Evolutionary conservation across 2,329 filamentous ascomycete species (phyloP).

Genomic region (Fusarium continuum): DNA sequence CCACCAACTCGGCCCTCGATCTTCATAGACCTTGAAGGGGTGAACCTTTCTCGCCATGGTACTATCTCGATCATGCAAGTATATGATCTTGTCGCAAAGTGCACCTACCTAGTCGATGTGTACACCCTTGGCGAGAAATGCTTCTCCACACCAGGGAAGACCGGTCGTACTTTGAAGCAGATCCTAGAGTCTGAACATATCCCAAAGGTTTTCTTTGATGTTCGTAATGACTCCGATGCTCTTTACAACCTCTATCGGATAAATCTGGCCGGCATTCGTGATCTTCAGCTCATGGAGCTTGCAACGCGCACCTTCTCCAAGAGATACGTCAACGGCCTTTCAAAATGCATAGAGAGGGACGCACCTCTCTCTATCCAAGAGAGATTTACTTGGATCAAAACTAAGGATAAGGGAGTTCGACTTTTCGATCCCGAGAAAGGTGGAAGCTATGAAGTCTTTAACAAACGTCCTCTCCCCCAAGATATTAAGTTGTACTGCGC

Average conservation of each 20-base stretch:
- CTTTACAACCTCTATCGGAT: not conserved
- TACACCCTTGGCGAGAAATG: not conserved
- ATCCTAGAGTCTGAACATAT: not conserved
- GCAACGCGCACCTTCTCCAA: not conserved
- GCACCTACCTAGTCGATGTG: not conserved
- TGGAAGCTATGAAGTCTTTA: not conserved
- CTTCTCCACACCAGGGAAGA: not conserved
- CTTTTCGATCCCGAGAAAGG: not conserved
- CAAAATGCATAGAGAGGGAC: not conserved
- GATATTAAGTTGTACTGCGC: not conserved
- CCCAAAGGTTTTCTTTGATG: not conserved
- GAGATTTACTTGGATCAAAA: not conserved
- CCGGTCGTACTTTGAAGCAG: not conserved
- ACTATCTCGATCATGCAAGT: not conserved
- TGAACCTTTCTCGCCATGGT: not conserved
- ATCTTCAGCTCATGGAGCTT: constrained; percentile 3
- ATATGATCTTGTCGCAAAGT: not conserved
- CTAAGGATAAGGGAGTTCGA: not conserved
- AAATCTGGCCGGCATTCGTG: not conserved
- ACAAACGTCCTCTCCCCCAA: not conserved
- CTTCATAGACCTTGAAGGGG: not conserved
- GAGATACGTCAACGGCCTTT: not conserved
- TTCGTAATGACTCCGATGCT: not conserved
- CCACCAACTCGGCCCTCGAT: not conserved
- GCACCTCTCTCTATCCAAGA: not conserved